Conservation (phyloP, 1,139 yeast species). For the Saccharomyces hybrid region DNA sequence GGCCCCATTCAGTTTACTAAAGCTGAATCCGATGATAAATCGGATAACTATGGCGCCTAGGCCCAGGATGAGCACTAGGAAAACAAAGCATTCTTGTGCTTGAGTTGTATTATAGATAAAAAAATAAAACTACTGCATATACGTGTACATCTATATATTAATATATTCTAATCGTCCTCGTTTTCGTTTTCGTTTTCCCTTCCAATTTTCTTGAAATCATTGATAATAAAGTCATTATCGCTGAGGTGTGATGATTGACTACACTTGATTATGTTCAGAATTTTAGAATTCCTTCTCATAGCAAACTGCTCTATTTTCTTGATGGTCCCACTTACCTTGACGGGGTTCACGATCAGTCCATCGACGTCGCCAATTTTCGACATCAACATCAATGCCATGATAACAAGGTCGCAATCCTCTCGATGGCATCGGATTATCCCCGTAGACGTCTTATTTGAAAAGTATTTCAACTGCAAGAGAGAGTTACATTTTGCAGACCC, state of each 20-base stretch:
- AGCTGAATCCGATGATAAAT: constrained; percentile 28
- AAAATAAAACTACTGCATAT: background rate
- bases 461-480: constrained; percentile 64
- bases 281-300: constrained; percentile 37
- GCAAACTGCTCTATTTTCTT: constrained; percentile 72
- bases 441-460: constrained; percentile 70
- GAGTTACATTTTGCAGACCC: constrained; percentile 64
- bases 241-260: background rate
- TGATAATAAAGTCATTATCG: constrained; percentile 8
- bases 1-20: constrained; percentile 51
- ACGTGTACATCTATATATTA: background rate
- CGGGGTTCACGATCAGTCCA: constrained; percentile 50
- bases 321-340: constrained; percentile 81
- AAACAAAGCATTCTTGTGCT: background rate
- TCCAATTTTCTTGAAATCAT: constrained; percentile 13
- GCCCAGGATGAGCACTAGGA: constrained; percentile 8
- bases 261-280: constrained; percentile 30
- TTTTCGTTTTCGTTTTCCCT: constrained; percentile 10
- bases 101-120: background rate
- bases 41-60: constrained; percentile 25
- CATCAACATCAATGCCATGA: constrained; percentile 67
- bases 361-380: constrained; percentile 41
- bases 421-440: constrained; percentile 78
- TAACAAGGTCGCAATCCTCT: constrained; percentile 51
- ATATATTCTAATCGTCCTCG: constrained; percentile 6